phyloP scores from a whole-genome alignment of 1,284 basidiomycete species.

The Ganoderma meredithae region DNA sequence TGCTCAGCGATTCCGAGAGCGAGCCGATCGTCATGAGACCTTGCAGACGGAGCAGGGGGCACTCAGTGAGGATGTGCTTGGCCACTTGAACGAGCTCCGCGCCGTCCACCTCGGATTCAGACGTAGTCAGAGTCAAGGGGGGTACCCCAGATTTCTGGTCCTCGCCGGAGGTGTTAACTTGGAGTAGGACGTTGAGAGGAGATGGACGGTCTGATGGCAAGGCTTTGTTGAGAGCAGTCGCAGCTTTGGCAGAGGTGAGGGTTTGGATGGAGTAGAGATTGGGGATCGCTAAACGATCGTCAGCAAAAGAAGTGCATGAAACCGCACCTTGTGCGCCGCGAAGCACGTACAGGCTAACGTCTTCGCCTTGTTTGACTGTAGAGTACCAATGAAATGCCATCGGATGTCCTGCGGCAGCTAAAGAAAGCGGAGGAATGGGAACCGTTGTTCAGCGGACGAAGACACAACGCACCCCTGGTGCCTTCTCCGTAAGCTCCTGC shows the following conservation, averaged over 20 bases:
- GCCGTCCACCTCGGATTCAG: slow-evolving; percentile 28
- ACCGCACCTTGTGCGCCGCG: slow-evolving; percentile 9
- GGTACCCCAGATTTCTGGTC: slow-evolving; percentile 88
- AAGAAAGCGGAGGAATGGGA: slow-evolving; percentile 6
- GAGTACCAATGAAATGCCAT: slow-evolving; percentile 97
- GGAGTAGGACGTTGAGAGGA: slow-evolving; percentile 82
- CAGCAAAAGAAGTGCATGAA: slow-evolving; percentile 16
- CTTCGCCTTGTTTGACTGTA: slow-evolving; percentile 97
- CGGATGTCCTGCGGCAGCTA: slow-evolving; percentile 85
- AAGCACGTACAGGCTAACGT: slow-evolving; percentile 73
- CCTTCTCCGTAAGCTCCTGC: slow-evolving; percentile 94
- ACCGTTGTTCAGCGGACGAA: slow-evolving; percentile 13
- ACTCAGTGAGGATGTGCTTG: slow-evolving; percentile 72
- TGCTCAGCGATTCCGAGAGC: slow-evolving; percentile 70
- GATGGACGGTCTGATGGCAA: slow-evolving; percentile 58
- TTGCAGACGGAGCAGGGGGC: slow-evolving; percentile 78
- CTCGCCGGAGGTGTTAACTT: slow-evolving; percentile 96
- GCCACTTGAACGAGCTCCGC: slow-evolving; percentile 75
- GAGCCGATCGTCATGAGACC: slow-evolving; percentile 99
- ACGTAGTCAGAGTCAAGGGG: slow-evolving; percentile 50
- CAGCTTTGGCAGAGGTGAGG: slow-evolving; percentile 87
- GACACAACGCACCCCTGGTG: slow-evolving; percentile 63
- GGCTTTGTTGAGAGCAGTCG: slow-evolving; percentile 83
- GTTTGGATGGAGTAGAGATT: slow-evolving; percentile 94
- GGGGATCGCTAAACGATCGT: slow-evolving; percentile 70